These are phyloP conservation scores for Schizosaccharomyces octosporus DNA, from an alignment of 805 yeast genomes.

Conservation along the genomic window DNA sequence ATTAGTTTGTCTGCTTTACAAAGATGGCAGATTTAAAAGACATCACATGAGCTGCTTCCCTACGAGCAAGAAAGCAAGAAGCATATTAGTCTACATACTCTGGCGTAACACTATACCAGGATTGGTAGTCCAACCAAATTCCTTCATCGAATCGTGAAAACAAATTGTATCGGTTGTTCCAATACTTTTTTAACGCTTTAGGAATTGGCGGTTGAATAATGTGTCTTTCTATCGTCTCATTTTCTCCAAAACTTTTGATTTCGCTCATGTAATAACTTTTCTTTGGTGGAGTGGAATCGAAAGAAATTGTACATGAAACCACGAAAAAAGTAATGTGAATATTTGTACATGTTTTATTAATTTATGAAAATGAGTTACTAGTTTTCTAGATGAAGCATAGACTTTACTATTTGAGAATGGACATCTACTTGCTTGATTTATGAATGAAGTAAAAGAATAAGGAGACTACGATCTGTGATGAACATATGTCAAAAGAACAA, in stretches of 20 bases:
- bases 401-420: too few species aligned
- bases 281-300: not conserved
- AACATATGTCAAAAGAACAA: too few species aligned
- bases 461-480: too few species aligned
- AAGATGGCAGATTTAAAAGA: not conserved
- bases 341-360: too few species aligned
- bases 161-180: constrained; percentile 31
- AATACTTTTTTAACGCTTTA: constrained; percentile 11
- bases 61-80: not conserved
- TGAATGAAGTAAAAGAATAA: too few species aligned
- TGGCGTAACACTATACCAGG: constrained; percentile 72
- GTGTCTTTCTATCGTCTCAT: not conserved
- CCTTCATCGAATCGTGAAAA: constrained; percentile 43
- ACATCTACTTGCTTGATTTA: too few species aligned
- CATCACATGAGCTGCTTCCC: not conserved
- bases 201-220: not conserved
- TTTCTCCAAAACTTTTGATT: not conserved
- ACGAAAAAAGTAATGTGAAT: too few species aligned
- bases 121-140: constrained; percentile 38
- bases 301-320: not conserved
- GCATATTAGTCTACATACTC: constrained; percentile 16
- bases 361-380: too few species aligned
- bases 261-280: not conserved
- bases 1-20: constrained; percentile 21
- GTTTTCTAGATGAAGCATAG: too few species aligned